Base-by-base conservation (phyloP, 441 rosid species). In the Erodium chrysanthum region DNA sequence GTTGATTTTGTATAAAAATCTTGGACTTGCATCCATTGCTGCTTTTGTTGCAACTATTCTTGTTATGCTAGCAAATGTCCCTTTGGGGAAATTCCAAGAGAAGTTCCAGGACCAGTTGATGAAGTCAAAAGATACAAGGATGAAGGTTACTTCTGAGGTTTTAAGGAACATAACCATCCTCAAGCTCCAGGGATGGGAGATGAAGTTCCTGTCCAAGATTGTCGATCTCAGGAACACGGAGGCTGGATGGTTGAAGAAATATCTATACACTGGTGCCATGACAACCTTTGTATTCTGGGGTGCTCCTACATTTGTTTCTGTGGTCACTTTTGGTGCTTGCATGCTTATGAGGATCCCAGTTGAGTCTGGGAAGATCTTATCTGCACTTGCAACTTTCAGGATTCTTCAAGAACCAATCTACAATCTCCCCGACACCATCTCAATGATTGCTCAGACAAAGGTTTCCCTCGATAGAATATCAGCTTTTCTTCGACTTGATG, bases 181-280 rank as follows among this genome's bases (percentile, higher is more conserved):
- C 66, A 87, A 87, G 70, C 84, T 87, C 73, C 92, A 88, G 70
- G 93, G 77, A 4, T 87, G 90, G 90, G 90, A 87, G 77, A 84
- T 85, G 85, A 87, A 84, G 73, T 85, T 87, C 72, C 58, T 87
- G 71, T 78, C 84, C 6, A 84, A 81, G 72, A 74, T 85, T 59
- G 15, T 72, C 20, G 82, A 80, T 23, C 78, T 85, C 7, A 76
- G 87, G 72, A 62, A 75, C 25, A 59, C 5, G 0, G 88, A 88
- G 74, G 52, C 79, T 3, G 80, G 78, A 3, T 88, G 87, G 88
- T 64, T 88, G 77, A 88, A 72, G 67, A 85, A 78, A 66, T 83
- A 3, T 48, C 67, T 83, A 12, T 84, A 84, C 68, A 72, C 68
- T 61, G 52, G 44, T 1, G 84, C 81, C 17, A 14, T 86, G 66